Evolutionary conservation across 1,284 basidiomycete species (phyloP), one percentile per base, ranked within the genome.

Genomic region (Fomitopsis palustris): DNA sequence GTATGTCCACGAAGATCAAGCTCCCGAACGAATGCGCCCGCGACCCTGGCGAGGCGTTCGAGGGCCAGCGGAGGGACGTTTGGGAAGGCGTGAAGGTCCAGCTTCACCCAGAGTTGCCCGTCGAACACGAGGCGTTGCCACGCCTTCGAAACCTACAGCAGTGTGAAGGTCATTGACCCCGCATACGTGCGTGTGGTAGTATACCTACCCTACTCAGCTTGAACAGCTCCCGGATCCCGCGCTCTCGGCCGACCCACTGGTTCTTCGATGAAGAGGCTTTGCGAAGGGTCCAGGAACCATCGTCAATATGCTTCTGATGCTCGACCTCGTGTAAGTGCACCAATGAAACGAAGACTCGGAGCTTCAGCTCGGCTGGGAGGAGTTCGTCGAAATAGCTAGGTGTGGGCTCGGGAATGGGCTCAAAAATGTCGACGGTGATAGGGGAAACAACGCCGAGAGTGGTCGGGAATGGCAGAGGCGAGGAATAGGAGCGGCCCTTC

Each of bases 111-210:
- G 17, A 96, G 80, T 70, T 95, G 90, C 8, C 95, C 95, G 70
- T 97, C 95, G 63, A 90, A 86, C 49, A 89, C 87, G 33, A 96
- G 84, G 6, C 77, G 70, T 55, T 83, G 85, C 94, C 95, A 98
- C 3, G 78, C 70, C 69, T 84, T 90, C 19, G 90, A 96, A 1
- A 97, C 93, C 92, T 96, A 70, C 39, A 61, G 59, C 45, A 53
- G 42, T 45, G 54, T 58, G 38, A 64, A 60, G 55, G 61, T 65
- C 56, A 67, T 58, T 64, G 55, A 55, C 51, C 53, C 53, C 53
- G 45, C 21, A 51, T 33, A 35, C 43, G 57, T 62, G 45, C 35
- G 57, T 55, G 69, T 57, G 69, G 63, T 54, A 64, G 23, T 63
- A 60, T 57, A 68, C 69, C 53, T 61, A 96, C 94, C 77, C 90